Percentiles rank a stretch among this genome's conserved stretches.
Conservation (phyloP, 176 grass and related monocot genomes). For the Areca catechu region DNA sequence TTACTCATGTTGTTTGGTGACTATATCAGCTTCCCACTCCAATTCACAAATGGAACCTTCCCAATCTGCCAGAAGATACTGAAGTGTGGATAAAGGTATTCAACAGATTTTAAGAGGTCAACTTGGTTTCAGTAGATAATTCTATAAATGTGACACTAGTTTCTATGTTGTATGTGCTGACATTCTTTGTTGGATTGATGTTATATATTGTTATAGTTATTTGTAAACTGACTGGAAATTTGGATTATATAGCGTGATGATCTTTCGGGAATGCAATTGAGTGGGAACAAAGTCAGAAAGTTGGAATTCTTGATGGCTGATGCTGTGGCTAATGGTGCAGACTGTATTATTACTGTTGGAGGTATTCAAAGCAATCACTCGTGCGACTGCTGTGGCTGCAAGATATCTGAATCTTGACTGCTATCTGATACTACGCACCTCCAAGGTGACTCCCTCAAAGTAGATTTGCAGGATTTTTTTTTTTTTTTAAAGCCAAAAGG, state of each 20-base stretch:
- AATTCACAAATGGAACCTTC: conserved; percentile 95
- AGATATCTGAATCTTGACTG: conserved; percentile 92
- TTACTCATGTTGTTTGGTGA: conserved; percentile 2
- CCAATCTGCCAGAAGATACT: conserved; percentile 65
- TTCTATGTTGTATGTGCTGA: background rate
- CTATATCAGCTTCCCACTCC: conserved; percentile 69
- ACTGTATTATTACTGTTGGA: conserved; percentile 81
- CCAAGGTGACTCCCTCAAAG: conserved; percentile 38
- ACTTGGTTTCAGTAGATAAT: no score
- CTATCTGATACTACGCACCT: conserved; percentile 80
- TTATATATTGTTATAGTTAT: no score
- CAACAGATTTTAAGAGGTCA: no score
- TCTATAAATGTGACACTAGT: no score
- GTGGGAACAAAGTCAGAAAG: conserved; percentile 94
- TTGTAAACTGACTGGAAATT: conserved; percentile 13
- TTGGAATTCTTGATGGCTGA: conserved; percentile 87
- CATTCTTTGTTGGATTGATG: background rate
- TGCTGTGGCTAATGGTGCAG: conserved; percentile 38
- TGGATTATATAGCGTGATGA: conserved; percentile 56
- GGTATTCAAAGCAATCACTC: conserved; percentile 97
- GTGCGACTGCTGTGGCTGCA: conserved; percentile 72
- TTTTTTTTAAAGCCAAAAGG: no score
- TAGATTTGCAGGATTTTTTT: no score
- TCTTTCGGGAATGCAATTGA: conserved; percentile 91
- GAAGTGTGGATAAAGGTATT: conserved; percentile 98